Base-by-base conservation (phyloP, 2,329 filamentous ascomycete species). In the Beauveria sp. region DNA sequence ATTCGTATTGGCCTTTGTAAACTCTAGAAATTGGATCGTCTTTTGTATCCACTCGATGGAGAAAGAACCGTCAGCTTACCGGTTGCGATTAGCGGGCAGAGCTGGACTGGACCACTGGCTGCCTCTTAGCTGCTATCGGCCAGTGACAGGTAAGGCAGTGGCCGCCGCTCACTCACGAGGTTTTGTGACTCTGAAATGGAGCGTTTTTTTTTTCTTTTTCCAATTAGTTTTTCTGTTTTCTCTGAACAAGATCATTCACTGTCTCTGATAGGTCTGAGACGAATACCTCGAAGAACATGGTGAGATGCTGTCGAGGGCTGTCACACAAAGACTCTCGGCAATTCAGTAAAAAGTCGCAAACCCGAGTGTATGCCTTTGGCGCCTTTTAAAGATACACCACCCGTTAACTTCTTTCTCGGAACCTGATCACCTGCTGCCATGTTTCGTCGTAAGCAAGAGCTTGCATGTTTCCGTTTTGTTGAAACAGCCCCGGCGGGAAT, bases 61-160 rank as follows among this genome's bases (percentile, higher is more conserved):
- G 30, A 43, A 49, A 40, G n/a, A 30, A 28, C 14, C 28, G 55
- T 28, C 55, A 47, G 45, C 26, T 24, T 49, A 52, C 34, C 34
- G 16, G 22, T 56, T 56, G 42, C 40, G 53, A 14, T 26, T 58
- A 49, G 43, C 30, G 30, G 45, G 43, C 45, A 58, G 34, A 42
- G 56, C 34, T 58, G 56, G 49, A 58, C 34, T 58, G 56, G 49
- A 58, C 45, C 45, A 26, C n/a, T 49, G 12, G 28, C 24, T 42
- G 45, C 43, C 53, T 46, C 7, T 20, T 46, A 12, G 22, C 30
- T 28, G 2, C 47, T 6, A 10, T 30, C 47, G 26, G 24, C 47
- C 18, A 28, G 10, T 18, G 7, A n/a, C 47, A 30, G 16, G 26
- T 9, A 4, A 16, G 24, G 47, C 47, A 28, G 47, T 18, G 24